Percentiles rank a stretch among this genome's conserved stretches.
These are phyloP conservation scores for sunflower (Helianthus annuus) DNA, from an alignment of 129 eudicot species.

Conservation along the genomic window HanXRQr2.0-SUNRISE NC_035444.2:93018773-93019272, in stretches of 20 bases:
- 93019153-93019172: neutral
- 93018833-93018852: slow-evolving; percentile 46
- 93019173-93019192: neutral
- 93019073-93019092: too few relatives aligned
- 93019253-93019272: neutral
- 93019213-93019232: neutral
- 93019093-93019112: neutral
- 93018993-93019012: slow-evolving; percentile 25
- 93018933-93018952: slow-evolving; percentile 27
- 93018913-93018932: slow-evolving; percentile 29
- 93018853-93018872: slow-evolving; percentile 32
- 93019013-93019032: slow-evolving; percentile 30
- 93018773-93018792: too few relatives aligned
- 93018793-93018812: slow-evolving; percentile 27
- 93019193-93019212: neutral
- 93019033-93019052: neutral
- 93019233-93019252: neutral
- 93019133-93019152: neutral
- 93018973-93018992: slow-evolving; percentile 23
- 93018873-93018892: slow-evolving; percentile 31
- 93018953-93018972: slow-evolving; percentile 34
- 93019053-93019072: neutral
- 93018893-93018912: slow-evolving; percentile 10
- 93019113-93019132: neutral
- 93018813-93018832: slow-evolving; percentile 40